Base-by-base conservation (phyloP, 169 alveolate species). In the Cryptosporidium bovis region DNA sequence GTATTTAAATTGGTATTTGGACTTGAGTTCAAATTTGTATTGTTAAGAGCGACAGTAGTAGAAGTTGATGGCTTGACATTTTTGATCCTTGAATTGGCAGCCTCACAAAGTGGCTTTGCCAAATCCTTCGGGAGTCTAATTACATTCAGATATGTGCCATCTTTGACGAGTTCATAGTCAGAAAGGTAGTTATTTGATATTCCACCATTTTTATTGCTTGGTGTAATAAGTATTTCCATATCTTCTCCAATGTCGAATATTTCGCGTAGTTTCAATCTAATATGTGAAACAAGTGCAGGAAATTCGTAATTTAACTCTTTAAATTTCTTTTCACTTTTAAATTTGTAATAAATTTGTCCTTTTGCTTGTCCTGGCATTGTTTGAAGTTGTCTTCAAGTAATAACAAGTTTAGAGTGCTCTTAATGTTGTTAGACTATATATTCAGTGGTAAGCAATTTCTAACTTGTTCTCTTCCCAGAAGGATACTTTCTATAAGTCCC, bases 161-260 rank as follows among this genome's bases (percentile, higher is more conserved):
- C 69, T 13, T 77, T 60, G 5, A 77, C 6, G 33, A 77, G 20
- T 3, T 77, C 87, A 24, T 77, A 77, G 55, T 77, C 87, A 0
- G 87, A 77, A 24, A 77, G 33, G 64, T 77, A 77, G n/a, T n/a
- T 40, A 15, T 77, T 77, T 40, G 71, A 60, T 40, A 77, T 56
- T 13, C 64, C 36, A 40, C 87, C 87, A 1, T 77, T 77, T 34
- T 56, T 60, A n/a, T 77, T 62, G 24, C 87, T 77, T 13, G 64
- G 77, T 0, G 87, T 40, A 58, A 60, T 44, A 7, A 77, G 31
- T 34, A 77, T 77, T 16, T 77, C 87, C 87, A 77, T 77, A 29
- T 77, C 87, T 27, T 77, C 87, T 10, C 87, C 87, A n/a, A 77
- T 62, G 34, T 77, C 77, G 18, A 77, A 58, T 31, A 77, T 77